Evolutionary conservation across 495 filamentous ascomycete genomes (phyloP), one percentile per base, ranked within the genome.

Genomic region (Ramalina peruviana): DNA sequence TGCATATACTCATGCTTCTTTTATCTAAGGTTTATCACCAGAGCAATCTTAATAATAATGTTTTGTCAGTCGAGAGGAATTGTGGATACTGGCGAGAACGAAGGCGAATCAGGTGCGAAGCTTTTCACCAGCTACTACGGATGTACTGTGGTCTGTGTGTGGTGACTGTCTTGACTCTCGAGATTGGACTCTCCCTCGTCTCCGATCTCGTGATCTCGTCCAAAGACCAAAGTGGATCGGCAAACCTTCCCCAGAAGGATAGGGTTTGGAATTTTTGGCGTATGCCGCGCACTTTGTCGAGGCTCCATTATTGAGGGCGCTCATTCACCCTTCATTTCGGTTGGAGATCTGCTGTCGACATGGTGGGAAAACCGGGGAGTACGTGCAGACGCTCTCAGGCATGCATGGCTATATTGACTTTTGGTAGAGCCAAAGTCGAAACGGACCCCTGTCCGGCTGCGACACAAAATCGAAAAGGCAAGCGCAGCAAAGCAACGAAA

Each of bases 401-500:
- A 3, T 0, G 0, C 21, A 9, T 2, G 3, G 44, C 4, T 36
- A 16, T 41, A 36, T 30, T 52, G 42, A 47, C 25, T 43, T 10
- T 27, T 7, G 19, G 15, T 44, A 95, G 88, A 94, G 65, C 92
- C 88, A 57, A 85, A 82, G 68, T 97, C 93, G 40, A 98, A 98
- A 76, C 83, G 92, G 65, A 77, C 74, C 47, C 80, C 93, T 44
- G 83, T 88, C 55, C 85, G 92, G 26, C 71, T 97, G 52, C 78
- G 92, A 49, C 84, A 95, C 70, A 95, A 93, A 69, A 98, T 97
- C 67, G 79, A 95, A 61, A 97, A 98, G 68, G 84, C 87, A 20
- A 83, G 86, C 51, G 82, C 82, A 56, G 80, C 85, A 40, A 98
- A 98, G 71, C 83, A 93, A 65, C 77, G 82, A 58, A 98, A 98